Evolutionary conservation across 1,284 basidiomycete species (phyloP).

Genomic region (Ustilago tritici): DNA sequence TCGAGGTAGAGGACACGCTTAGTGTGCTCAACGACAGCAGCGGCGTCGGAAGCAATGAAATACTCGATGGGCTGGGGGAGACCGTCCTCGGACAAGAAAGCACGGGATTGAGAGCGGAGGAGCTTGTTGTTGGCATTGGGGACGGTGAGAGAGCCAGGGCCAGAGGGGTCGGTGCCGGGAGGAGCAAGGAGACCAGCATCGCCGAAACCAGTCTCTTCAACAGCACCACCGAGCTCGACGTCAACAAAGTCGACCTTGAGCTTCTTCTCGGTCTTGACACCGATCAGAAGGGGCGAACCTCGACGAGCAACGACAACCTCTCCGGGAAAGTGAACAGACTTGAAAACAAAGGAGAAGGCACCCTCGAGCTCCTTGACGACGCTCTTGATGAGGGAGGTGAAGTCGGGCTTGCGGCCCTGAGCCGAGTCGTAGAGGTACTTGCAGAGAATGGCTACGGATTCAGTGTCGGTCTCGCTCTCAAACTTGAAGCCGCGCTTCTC

Average conservation of each 20-base stretch:
- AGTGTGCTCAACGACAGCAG: constrained; percentile 97
- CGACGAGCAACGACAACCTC: constrained; percentile 95
- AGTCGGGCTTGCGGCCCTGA: constrained; percentile 86
- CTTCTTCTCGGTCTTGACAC: constrained; percentile 99
- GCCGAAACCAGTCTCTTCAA: constrained; percentile 54
- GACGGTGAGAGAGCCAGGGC: constrained; percentile 66
- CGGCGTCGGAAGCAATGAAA: constrained; percentile 97
- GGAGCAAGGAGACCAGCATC: constrained; percentile 77
- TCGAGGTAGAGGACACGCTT: constrained; percentile 98
- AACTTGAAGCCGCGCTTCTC: constrained; percentile 96
- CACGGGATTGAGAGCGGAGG: constrained; percentile 92
- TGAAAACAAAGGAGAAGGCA: constrained; percentile 99
- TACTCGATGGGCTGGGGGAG: constrained; percentile 99
- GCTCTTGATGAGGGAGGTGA: constrained; percentile 92
- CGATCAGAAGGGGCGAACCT: constrained; percentile 94
- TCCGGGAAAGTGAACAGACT: constrained; percentile 94
- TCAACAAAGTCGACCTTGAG: constrained; percentile 99
- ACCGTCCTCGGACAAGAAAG: constrained; percentile 98
- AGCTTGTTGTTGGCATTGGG: constrained; percentile 75
- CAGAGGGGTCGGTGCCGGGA: constrained; percentile 72
- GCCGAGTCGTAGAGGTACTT: constrained; percentile 98
- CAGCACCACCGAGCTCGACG: constrained; percentile 76
- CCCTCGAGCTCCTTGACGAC: constrained; percentile 98
- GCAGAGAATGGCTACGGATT: constrained; percentile 93
- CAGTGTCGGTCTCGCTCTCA: constrained; percentile 96